Conservation (phyloP, 1,284 basidiomycete species). For the Trichosporon asahii region DNA sequence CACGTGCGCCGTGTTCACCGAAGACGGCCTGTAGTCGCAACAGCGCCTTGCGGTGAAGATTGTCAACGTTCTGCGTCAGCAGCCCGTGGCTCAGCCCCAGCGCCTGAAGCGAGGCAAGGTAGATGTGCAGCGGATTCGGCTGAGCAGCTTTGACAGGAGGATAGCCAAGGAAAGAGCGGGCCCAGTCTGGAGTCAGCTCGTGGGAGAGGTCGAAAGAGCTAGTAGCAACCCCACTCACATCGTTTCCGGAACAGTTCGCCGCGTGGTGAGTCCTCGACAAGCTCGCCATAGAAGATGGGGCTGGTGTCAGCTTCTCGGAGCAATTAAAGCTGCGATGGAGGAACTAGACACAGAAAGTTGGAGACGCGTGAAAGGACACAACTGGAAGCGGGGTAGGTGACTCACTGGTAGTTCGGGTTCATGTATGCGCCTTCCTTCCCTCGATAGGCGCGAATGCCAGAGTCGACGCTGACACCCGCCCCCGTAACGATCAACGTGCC, state of each 20-base stretch:
- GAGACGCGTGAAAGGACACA: too few relatives aligned
- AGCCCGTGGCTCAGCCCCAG: constrained; percentile 62
- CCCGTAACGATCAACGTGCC: constrained; percentile 72
- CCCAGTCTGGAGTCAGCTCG: constrained; percentile 55
- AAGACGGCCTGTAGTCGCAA: constrained; percentile 48
- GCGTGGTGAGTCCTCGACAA: constrained; percentile 65
- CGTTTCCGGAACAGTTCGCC: constrained; percentile 63
- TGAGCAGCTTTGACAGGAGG: constrained; percentile 71
- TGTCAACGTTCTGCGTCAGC: constrained; percentile 88
- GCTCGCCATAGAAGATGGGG: constrained; percentile 67
- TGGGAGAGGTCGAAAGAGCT: too few relatives aligned
- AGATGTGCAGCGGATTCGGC: constrained; percentile 83
- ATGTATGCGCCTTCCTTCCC: constrained; percentile 78
- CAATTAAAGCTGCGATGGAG: not conserved
- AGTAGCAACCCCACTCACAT: constrained; percentile 42
- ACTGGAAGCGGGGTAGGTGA: constrained; percentile 18
- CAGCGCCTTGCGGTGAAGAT: constrained; percentile 71
- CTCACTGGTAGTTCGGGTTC: constrained; percentile 86
- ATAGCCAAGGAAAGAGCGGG: constrained; percentile 71
- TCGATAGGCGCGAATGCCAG: constrained; percentile 82
- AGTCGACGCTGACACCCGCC: constrained; percentile 88
- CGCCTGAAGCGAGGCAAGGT: constrained; percentile 75
- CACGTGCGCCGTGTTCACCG: not conserved
- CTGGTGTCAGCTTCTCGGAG: constrained; percentile 20
- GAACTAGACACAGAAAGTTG: too few relatives aligned